Conservation (phyloP, 768 basidiomycete genomes). For the Phylloporus scabripes region DNA sequence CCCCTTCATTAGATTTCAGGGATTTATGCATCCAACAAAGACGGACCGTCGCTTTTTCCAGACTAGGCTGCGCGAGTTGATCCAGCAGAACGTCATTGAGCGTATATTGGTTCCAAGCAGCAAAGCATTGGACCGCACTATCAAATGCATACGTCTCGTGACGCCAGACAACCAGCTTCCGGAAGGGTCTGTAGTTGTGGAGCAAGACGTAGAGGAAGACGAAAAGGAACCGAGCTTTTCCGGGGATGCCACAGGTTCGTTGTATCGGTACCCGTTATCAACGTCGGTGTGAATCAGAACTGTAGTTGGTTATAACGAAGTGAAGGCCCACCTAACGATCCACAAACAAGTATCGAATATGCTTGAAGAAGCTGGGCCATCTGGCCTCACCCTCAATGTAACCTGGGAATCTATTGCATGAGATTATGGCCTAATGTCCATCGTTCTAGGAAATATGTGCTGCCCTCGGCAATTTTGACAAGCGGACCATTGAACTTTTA, state of each 20-base stretch:
- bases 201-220: slow-evolving; percentile 38
- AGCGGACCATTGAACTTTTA: slow-evolving; percentile 78
- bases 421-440: slow-evolving; percentile 4
- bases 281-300: slow-evolving; percentile 1
- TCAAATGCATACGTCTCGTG: slow-evolving; percentile 66
- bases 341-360: slow-evolving; percentile 78
- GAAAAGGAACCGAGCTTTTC: slow-evolving; percentile 29
- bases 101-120: slow-evolving; percentile 63
- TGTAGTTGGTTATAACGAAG: slow-evolving; percentile 34
- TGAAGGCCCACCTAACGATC: slow-evolving; percentile 60
- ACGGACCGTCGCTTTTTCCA: slow-evolving; percentile 81
- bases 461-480: slow-evolving; percentile 66
- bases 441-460: slow-evolving; percentile 53
- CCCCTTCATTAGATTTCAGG: slow-evolving; percentile 39
- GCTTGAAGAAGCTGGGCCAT: slow-evolving; percentile 59
- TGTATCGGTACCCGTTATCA: background rate
- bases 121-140: slow-evolving; percentile 40
- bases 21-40: slow-evolving; percentile 68
- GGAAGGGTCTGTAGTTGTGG: slow-evolving; percentile 33
- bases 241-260: slow-evolving; percentile 33
- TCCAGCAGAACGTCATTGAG: slow-evolving; percentile 69
- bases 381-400: slow-evolving; percentile 72
- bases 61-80: slow-evolving; percentile 64
- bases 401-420: slow-evolving; percentile 6
- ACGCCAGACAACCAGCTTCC: slow-evolving; percentile 34